phyloP scores from a whole-genome alignment of 257 asterid genomes.

The Salvia rosmarinus region DNA sequence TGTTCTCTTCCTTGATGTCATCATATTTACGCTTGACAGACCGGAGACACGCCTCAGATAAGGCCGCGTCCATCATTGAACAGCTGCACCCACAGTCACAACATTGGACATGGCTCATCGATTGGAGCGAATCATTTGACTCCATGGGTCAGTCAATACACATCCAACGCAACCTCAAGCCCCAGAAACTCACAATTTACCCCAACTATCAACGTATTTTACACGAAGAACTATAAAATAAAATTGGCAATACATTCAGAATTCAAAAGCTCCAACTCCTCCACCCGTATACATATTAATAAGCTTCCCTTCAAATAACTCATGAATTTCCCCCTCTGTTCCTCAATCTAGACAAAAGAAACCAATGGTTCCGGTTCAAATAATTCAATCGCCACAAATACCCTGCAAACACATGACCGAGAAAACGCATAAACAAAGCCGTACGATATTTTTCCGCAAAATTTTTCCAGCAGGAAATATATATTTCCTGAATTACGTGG shows the following conservation, averaged over 20 bases:
- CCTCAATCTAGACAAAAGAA: slow-evolving; percentile 39
- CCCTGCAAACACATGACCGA: slow-evolving; percentile 31
- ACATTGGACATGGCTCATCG: slow-evolving; percentile 53
- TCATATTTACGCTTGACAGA: slow-evolving; percentile 80
- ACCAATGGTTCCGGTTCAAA: slow-evolving; percentile 37
- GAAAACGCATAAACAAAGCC: slow-evolving; percentile 11
- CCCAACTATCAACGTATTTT: slow-evolving; percentile 31
- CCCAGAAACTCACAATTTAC: slow-evolving; percentile 31
- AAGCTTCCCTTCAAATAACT: slow-evolving; percentile 30
- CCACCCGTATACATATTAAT: slow-evolving; percentile 43
- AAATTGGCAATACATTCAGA: slow-evolving; percentile 20
- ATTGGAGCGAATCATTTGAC: slow-evolving; percentile 45
- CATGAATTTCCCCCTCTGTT: slow-evolving; percentile 37
- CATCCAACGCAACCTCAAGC: slow-evolving; percentile 44
- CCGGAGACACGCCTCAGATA: slow-evolving; percentile 56
- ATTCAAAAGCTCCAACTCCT: slow-evolving; percentile 49
- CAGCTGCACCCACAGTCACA: slow-evolving; percentile 81
- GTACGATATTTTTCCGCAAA: background rate
- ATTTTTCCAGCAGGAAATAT: background rate
- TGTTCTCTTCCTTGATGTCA: slow-evolving; percentile 53
- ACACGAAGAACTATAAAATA: slow-evolving; percentile 22
- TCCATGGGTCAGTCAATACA: slow-evolving; percentile 57
- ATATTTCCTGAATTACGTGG: slow-evolving; percentile 7
- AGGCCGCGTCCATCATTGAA: slow-evolving; percentile 47
- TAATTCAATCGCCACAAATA: slow-evolving; percentile 25